Percentiles rank a stretch among this genome's conserved stretches.
These are phyloP conservation scores for Emergomyces pasteurianus DNA, from an alignment of 2,329 filamentous ascomycete genomes.

Conservation along the genomic window DNA sequence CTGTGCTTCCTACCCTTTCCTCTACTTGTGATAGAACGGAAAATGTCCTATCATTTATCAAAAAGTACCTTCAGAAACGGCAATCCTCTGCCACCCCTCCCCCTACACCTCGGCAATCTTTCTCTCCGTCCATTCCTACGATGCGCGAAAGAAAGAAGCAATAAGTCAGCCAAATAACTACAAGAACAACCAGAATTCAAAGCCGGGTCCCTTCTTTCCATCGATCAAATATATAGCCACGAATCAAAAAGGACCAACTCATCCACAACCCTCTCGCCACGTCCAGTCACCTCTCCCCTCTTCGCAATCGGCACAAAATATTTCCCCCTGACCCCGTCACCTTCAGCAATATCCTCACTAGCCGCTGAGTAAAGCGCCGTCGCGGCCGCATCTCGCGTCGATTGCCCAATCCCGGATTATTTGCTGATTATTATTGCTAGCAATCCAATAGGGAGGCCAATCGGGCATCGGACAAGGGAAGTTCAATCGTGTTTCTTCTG, in stretches of 20 bases:
- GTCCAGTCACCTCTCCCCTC: constrained; percentile 16
- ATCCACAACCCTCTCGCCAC: constrained; percentile 24
- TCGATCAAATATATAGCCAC: not conserved
- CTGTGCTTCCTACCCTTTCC: not conserved
- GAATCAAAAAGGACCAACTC: not conserved
- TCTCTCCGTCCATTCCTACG: not conserved
- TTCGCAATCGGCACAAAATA: constrained; percentile 30
- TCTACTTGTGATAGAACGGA: not conserved
- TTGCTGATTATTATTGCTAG: not conserved
- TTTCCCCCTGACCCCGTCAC: constrained; percentile 16
- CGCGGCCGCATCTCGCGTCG: constrained; percentile 18
- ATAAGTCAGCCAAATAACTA: constrained; percentile 7
- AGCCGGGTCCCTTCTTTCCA: too few species aligned
- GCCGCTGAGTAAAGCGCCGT: constrained; percentile 21
- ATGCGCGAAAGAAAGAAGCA: not conserved
- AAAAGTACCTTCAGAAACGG: not conserved
- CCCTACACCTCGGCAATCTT: not conserved
- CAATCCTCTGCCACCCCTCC: not conserved
- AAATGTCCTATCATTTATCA: not conserved
- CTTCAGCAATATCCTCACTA: constrained; percentile 14
- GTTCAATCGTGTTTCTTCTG: not conserved
- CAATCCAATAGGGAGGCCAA: constrained; percentile 15
- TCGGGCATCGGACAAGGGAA: constrained; percentile 20
- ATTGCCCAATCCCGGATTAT: constrained; percentile 16
- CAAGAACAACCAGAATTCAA: not conserved